Conservation (phyloP, 495 filamentous ascomycete genomes). For the Lasiosphaeris hirsuta region DNA sequence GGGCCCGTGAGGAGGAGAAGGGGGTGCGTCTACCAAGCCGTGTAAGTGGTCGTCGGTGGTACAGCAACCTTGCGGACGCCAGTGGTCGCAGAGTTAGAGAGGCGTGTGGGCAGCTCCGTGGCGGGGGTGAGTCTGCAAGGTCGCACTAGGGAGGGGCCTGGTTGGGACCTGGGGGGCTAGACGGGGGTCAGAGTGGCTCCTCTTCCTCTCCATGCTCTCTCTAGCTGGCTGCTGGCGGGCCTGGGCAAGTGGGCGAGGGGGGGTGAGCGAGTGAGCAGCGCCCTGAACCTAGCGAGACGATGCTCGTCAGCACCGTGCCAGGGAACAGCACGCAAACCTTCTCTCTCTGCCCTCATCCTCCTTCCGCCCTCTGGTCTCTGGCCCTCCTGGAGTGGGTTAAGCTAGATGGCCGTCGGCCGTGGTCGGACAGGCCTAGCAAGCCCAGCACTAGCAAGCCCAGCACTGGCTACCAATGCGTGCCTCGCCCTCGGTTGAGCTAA, state of each 20-base stretch:
- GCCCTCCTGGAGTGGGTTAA: background rate
- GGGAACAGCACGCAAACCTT: too few species aligned
- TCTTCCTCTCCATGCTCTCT: too few species aligned
- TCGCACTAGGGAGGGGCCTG: conserved; percentile 15
- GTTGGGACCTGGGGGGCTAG: background rate
- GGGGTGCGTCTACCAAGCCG: conserved; percentile 21
- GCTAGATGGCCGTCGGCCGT: background rate
- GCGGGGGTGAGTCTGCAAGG: conserved; percentile 22
- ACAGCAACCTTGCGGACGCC: conserved; percentile 17
- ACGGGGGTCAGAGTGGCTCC: background rate
- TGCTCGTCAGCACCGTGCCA: too few species aligned
- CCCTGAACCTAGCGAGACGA: too few species aligned
- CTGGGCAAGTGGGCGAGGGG: background rate
- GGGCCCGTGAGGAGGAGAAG: conserved; percentile 11
- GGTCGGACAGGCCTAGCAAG: too few species aligned
- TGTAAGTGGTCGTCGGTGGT: conserved; percentile 18
- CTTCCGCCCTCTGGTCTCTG: too few species aligned
- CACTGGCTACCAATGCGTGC: too few species aligned
- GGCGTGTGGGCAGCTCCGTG: conserved; percentile 24
- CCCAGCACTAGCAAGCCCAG: too few species aligned
- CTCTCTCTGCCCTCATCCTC: too few species aligned
- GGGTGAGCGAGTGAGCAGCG: background rate
- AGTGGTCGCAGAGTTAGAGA: conserved; percentile 14
- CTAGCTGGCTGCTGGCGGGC: too few species aligned
- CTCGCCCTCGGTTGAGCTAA: too few species aligned